A percentile compares a stretch with the other conserved stretches of the same genome.
These are phyloP conservation scores for Inonotus hispidus DNA, from an alignment of 1,284 basidiomycete genomes.

Conservation along the genomic window DNA sequence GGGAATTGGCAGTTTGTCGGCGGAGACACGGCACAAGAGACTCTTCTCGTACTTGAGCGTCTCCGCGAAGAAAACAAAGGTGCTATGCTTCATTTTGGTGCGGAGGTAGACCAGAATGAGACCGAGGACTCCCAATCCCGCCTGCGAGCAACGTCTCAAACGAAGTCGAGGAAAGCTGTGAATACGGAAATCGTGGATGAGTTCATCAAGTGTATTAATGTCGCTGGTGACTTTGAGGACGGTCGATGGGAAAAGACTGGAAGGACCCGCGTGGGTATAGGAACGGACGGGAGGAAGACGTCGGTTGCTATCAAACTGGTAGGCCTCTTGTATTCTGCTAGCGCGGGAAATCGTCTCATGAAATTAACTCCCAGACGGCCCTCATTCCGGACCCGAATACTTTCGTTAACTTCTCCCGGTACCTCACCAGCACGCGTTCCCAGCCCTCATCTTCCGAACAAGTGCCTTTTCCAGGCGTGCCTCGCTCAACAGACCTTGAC, in stretches of 20 bases:
- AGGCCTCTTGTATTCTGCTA: conserved; percentile 37
- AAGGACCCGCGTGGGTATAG: not conserved
- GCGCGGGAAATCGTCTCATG: not conserved
- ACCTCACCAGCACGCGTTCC: conserved; percentile 37
- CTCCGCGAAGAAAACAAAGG: conserved; percentile 70
- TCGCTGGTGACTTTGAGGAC: conserved; percentile 77
- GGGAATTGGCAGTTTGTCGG: conserved; percentile 66
- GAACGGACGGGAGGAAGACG: conserved; percentile 46
- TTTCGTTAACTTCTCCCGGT: conserved; percentile 49
- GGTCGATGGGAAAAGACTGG: conserved; percentile 23
- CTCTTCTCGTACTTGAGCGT: conserved; percentile 56
- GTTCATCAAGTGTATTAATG: conserved; percentile 68
- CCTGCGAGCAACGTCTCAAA: no score
- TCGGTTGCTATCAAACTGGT: conserved; percentile 84
- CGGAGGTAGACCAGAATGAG: conserved; percentile 70
- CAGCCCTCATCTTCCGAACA: conserved; percentile 25
- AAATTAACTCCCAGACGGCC: conserved; percentile 43
- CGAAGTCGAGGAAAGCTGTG: conserved; percentile 27
- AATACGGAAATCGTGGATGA: conserved; percentile 65
- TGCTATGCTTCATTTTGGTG: conserved; percentile 78
- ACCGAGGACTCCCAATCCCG: conserved; percentile 27
- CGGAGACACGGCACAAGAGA: conserved; percentile 72
- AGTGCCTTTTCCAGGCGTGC: conserved; percentile 62
- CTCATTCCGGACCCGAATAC: conserved; percentile 52
- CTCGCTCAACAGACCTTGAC: conserved; percentile 44